A percentile compares a stretch with the other conserved stretches of the same genome.
Evolutionary conservation across 176 grass and related monocot species (phyloP).

Genomic region (Ampelocalamus luodianensis): DNA sequence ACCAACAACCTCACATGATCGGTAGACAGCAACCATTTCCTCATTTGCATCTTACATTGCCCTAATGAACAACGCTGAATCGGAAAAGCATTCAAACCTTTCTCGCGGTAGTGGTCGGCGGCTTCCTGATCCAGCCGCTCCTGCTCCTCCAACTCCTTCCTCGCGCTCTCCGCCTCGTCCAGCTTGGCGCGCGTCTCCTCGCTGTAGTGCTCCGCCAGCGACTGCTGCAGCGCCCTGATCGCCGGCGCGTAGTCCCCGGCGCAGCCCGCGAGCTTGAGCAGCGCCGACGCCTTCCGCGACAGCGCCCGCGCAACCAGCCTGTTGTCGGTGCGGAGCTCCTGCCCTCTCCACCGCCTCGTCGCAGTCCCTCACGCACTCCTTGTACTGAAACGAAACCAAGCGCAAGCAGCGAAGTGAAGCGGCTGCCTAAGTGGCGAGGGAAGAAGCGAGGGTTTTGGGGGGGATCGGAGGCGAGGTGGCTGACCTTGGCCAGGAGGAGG

Average conservation of each 20-base stretch:
- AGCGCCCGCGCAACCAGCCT: constrained; percentile 54
- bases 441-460: background rate
- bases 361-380: constrained; percentile 60
- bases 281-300: constrained; percentile 52
- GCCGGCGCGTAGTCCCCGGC: constrained; percentile 48
- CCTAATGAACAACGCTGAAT: constrained; percentile 18
- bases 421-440: background rate
- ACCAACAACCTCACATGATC: background rate
- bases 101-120: constrained; percentile 57
- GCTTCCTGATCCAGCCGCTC: constrained; percentile 53
- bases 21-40: background rate
- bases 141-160: constrained; percentile 52
- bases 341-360: constrained; percentile 55
- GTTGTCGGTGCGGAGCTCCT: constrained; percentile 48
- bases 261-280: constrained; percentile 48
- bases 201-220: constrained; percentile 52
- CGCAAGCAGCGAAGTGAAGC: background rate
- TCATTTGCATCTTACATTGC: background rate
- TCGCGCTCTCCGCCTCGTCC: constrained; percentile 28
- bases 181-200: constrained; percentile 54
- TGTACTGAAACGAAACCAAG: constrained; percentile 30
- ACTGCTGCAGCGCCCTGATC: constrained; percentile 51
- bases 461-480: background rate
- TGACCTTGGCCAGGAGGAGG: constrained; percentile 53
- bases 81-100: constrained; percentile 42